Conservation (phyloP, 225 moss, liverwort and hornwort genomes). For the Marchantia polymorpha region DNA sequence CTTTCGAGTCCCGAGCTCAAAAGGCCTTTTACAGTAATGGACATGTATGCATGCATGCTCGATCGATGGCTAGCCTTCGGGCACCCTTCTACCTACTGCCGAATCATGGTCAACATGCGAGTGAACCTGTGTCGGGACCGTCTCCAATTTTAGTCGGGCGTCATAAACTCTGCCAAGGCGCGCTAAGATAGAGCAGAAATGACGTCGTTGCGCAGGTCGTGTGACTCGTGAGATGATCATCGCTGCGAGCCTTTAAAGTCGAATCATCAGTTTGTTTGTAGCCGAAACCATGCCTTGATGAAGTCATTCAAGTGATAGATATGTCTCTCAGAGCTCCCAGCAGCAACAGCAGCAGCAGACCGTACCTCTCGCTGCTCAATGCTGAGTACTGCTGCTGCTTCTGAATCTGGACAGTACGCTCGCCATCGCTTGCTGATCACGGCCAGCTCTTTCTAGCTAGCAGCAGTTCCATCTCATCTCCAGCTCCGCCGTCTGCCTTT, state of each 20-base stretch:
- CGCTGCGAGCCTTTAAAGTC: background rate
- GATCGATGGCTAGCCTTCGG: background rate
- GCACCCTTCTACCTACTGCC: background rate
- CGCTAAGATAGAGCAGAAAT: background rate
- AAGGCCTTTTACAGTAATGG: background rate
- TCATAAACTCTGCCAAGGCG: no score
- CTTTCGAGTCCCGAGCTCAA: background rate
- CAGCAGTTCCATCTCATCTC: background rate
- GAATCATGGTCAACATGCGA: background rate
- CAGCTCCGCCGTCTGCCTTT: background rate
- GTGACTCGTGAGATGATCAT: background rate
- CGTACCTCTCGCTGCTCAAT: background rate
- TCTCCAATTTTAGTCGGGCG: background rate
- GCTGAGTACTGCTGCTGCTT: background rate
- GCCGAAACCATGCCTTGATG: background rate
- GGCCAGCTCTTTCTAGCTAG: no score
- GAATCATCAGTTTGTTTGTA: background rate
- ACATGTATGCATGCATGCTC: no score
- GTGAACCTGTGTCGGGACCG: background rate
- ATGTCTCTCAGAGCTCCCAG: background rate
- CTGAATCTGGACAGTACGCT: slow-evolving; percentile 3
- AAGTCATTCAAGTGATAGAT: background rate
- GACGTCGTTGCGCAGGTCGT: background rate
- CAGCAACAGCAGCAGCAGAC: no score
- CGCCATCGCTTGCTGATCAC: background rate